Base-by-base conservation (phyloP, 2,329 filamentous ascomycete species). In the Monilinia fructicola region DNA sequence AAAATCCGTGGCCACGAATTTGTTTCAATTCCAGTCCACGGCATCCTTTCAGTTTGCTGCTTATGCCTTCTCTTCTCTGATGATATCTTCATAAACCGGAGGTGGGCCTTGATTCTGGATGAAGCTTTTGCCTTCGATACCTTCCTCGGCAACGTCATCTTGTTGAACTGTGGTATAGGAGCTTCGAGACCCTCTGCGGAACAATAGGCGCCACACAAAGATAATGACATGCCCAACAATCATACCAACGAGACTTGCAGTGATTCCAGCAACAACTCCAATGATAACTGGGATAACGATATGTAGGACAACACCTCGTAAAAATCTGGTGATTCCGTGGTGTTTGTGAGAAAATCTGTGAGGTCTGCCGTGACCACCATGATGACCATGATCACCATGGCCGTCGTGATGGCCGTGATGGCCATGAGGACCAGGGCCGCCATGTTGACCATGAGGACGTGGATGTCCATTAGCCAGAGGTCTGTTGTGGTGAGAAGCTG, bases 261-360 rank as follows among this genome's bases (percentile, higher is more conserved):
- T 82, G 65, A 91, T 83, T 74, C 90, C 90, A 54, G 88, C 87
- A 31, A 86, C 82, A 70, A 92, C 82, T 67, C 90, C 90, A 70
- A 91, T 82, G 63, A 90, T 78, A 64, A 91, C 81, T 1, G 90
- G 90, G 50, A 92, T 80, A 58, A 92, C 76, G 54, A 92, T 83
- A 69, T 88, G 85, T 48, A 86, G 80, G 69, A 84, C 81, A 60
- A 90, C 81, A 72, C 84, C 84, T 73, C 81, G 81, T 56, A 87
- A 70, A 35, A 87, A 77, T 68, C 81, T 78, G 64, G 79, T 76
- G 78, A 84, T 83, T 65, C 76, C 76, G 72, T 75, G 71, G 52
- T 76, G 74, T 64, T 76, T 76, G 59, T 76, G 75, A 67, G 76
- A 75, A 67, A 78, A 75, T 67, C 73, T 75, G 67, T 69, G 67